phyloP scores from a whole-genome alignment of 345 rosid species.

The Boechera stricta region DNA sequence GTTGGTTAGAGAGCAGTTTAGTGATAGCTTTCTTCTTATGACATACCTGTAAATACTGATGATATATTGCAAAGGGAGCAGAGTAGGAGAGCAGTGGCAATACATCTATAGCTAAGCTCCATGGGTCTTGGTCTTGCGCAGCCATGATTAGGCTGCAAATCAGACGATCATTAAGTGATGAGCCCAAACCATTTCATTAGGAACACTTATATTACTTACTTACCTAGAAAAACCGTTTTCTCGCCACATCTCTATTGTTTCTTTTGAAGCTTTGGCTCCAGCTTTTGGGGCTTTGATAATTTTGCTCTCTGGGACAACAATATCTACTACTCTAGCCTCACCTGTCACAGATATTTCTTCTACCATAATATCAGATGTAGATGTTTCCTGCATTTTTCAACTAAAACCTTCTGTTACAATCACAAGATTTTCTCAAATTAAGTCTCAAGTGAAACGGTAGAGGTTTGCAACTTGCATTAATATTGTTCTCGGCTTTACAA shows the following conservation, averaged over 20 bases:
- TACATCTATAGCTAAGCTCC: conserved; percentile 69
- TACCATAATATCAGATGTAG: conserved; percentile 50
- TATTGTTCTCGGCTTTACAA: conserved; percentile 43
- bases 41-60: conserved; percentile 86
- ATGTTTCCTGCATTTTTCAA: conserved; percentile 50
- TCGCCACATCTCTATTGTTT: conserved; percentile 66
- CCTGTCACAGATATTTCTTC: conserved; percentile 52
- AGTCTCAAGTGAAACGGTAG: neutral
- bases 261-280: conserved; percentile 75
- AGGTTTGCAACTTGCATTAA: conserved; percentile 48
- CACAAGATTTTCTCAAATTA: conserved; percentile 11
- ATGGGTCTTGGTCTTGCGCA: conserved; percentile 83
- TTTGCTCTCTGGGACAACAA: conserved; percentile 40
- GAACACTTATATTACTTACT: conserved; percentile 9
- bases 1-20: neutral
- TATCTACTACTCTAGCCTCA: conserved; percentile 50
- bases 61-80: conserved; percentile 91
- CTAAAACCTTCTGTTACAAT: conserved; percentile 17
- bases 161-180: neutral
- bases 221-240: conserved; percentile 93
- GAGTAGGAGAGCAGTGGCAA: conserved; percentile 80
- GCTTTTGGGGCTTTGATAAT: conserved; percentile 64
- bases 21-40: neutral
- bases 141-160: conserved; percentile 75
- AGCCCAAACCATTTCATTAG: neutral